Evolutionary conservation across 116 monocot species (phyloP).

Genomic region (Phalaenopsis hybrid): DNA sequence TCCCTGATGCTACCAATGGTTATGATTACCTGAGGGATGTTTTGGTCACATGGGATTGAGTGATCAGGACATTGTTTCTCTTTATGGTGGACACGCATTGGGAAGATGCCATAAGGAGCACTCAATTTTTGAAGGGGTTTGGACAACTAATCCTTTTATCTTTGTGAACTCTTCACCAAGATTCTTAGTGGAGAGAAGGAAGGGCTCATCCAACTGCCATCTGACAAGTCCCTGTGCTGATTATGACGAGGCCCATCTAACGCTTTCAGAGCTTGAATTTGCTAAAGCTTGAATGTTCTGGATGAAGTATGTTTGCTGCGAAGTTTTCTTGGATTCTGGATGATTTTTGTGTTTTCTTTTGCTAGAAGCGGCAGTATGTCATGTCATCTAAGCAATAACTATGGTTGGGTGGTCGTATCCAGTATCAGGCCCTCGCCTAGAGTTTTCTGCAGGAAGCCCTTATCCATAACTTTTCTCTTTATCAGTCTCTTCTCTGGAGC

Average conservation of each 20-base stretch:
- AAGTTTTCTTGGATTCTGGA: too few relatives aligned
- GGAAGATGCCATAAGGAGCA: constrained; percentile 70
- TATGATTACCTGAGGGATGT: constrained; percentile 50
- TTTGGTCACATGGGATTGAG: constrained; percentile 51
- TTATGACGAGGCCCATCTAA: constrained; percentile 73
- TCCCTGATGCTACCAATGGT: constrained; percentile 1
- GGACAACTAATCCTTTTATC: constrained; percentile 67
- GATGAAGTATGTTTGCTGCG: background rate
- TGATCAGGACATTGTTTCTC: constrained; percentile 52
- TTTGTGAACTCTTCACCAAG: constrained; percentile 85
- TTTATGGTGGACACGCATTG: constrained; percentile 49
- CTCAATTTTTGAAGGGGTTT: constrained; percentile 86
- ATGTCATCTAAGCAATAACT: too few relatives aligned
- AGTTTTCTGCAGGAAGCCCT: too few relatives aligned
- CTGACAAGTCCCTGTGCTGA: constrained; percentile 50
- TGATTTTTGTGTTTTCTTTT: too few relatives aligned
- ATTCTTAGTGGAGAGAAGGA: constrained; percentile 62
- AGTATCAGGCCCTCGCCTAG: too few relatives aligned
- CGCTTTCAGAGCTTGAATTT: constrained; percentile 84
- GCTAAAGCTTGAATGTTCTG: background rate
- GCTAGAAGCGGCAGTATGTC: too few relatives aligned
- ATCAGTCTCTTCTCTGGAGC: too few relatives aligned
- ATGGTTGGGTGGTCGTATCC: too few relatives aligned
- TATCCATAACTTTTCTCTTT: too few relatives aligned
- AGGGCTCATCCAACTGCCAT: constrained; percentile 37